These are phyloP conservation scores for Globisporangium takayamanum DNA, from an alignment of 352 stramenopile species.

Conservation along the genomic window DNA sequence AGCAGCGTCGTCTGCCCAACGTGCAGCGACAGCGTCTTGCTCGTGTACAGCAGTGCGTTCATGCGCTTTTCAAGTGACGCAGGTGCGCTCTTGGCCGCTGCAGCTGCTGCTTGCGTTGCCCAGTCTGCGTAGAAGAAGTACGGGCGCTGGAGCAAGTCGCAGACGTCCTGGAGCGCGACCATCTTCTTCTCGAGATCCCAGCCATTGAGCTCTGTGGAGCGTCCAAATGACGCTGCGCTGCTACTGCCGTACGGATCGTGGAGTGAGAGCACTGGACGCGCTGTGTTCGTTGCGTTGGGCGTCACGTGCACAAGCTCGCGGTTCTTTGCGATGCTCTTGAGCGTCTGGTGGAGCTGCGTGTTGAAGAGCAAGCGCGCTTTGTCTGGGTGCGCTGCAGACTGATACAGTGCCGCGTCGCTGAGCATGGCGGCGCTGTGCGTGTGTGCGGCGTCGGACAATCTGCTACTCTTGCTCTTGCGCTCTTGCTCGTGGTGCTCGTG, in stretches of 20 bases:
- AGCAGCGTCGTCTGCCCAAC: slow-evolving; percentile 66
- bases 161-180: slow-evolving; percentile 46
- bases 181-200: slow-evolving; percentile 85
- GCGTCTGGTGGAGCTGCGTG: slow-evolving; percentile 64
- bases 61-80: slow-evolving; percentile 40
- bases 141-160: slow-evolving; percentile 51
- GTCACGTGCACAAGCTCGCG: slow-evolving; percentile 38
- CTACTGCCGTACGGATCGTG: slow-evolving; percentile 21
- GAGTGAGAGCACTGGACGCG: slow-evolving; percentile 28
- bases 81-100: slow-evolving; percentile 14
- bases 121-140: slow-evolving; percentile 80
- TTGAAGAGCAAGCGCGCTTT: slow-evolving; percentile 64
- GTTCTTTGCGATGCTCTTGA: slow-evolving; percentile 56
- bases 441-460: too few species aligned
- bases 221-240: slow-evolving; percentile 7
- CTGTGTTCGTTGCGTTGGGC: slow-evolving; percentile 15
- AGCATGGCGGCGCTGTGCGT: slow-evolving; percentile 12
- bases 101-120: slow-evolving; percentile 21
- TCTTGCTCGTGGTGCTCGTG: too few species aligned
- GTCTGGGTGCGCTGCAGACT: slow-evolving; percentile 38
- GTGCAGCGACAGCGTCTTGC: slow-evolving; percentile 64
- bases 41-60: slow-evolving; percentile 55
- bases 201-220: slow-evolving; percentile 48
- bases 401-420: slow-evolving; percentile 38
- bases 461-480: not conserved